Evolutionary conservation across 345 rosid genomes (phyloP).

Genomic region (Aquilaria malaccensis): DNA sequence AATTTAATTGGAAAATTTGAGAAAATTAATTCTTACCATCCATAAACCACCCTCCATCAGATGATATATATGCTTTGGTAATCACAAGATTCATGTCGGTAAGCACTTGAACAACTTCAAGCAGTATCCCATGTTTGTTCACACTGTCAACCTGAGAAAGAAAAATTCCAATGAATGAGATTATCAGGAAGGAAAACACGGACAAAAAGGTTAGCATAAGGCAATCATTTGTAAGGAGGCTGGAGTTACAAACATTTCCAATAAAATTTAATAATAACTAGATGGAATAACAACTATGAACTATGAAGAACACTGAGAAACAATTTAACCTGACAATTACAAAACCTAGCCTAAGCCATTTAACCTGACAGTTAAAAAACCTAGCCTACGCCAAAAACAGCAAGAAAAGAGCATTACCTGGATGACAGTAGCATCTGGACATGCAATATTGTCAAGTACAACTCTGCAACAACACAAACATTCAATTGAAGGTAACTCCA

Average conservation of each 20-base stretch:
- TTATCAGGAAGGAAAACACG: conserved; percentile 5
- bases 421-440: conserved; percentile 70
- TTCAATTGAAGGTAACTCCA: conserved; percentile 3
- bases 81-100: conserved; percentile 78
- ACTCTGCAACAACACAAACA: conserved; percentile 43
- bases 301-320: too few species aligned
- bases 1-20: conserved; percentile 1
- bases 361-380: conserved; percentile 8
- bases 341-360: background rate
- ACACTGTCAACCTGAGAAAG: conserved; percentile 64
- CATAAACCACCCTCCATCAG: conserved; percentile 97
- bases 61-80: conserved; percentile 81
- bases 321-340: conserved; percentile 6
- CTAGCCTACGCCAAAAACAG: background rate
- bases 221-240: background rate
- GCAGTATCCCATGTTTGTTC: conserved; percentile 79
- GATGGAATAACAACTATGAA: too few species aligned
- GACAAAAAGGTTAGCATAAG: conserved; percentile 1
- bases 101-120: conserved; percentile 87
- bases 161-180: conserved; percentile 5
- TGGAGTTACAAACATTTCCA: background rate
- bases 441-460: conserved; percentile 62
- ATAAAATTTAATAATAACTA: background rate
- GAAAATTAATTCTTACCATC: conserved; percentile 39
- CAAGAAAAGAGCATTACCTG: conserved; percentile 30